A percentile compares a stretch with the other conserved stretches of the same genome.
Evolutionary conservation across 345 rosid genomes (phyloP).

Genomic region (Corchorus olitorius): DNA sequence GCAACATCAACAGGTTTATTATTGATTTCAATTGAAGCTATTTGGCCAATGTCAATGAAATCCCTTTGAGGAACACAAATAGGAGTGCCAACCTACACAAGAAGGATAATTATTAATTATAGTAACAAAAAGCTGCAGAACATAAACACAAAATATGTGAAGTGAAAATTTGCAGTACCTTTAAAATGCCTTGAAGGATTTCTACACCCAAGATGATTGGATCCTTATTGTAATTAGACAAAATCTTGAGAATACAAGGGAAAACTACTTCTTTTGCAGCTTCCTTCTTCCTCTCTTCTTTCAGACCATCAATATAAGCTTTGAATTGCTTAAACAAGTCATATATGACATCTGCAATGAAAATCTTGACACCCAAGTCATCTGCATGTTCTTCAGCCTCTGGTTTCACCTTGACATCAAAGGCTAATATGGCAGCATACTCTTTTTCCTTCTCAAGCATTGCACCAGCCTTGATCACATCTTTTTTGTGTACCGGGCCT

Average conservation of each 20-base stretch:
- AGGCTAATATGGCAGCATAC: conserved; percentile 90
- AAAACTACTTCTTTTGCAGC: conserved; percentile 94
- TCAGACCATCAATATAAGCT: conserved; percentile 77
- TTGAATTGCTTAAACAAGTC: conserved; percentile 89
- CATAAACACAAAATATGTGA: neutral
- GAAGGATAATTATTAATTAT: neutral
- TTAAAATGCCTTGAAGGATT: conserved; percentile 70
- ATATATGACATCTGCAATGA: conserved; percentile 94
- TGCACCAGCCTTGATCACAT: conserved; percentile 88
- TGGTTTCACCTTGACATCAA: conserved; percentile 90
- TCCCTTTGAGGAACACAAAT: conserved; percentile 84
- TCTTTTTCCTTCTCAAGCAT: conserved; percentile 97
- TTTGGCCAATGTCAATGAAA: conserved; percentile 83
- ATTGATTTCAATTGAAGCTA: conserved; percentile 82
- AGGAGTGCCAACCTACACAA: conserved; percentile 82
- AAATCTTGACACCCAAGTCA: conserved; percentile 87
- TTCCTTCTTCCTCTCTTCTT: conserved; percentile 93
- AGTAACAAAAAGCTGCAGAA: neutral
- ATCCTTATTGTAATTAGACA: conserved; percentile 83
- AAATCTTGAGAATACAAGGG: conserved; percentile 81
- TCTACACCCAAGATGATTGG: conserved; percentile 94
- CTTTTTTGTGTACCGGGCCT: conserved; percentile 94
- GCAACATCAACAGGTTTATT: conserved; percentile 77
- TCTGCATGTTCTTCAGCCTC: conserved; percentile 92
- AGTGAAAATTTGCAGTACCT: conserved; percentile 42